These are phyloP conservation scores for Kodamaea sagamina DNA, from an alignment of 805 yeast species.

Conservation along the genomic window DNA sequence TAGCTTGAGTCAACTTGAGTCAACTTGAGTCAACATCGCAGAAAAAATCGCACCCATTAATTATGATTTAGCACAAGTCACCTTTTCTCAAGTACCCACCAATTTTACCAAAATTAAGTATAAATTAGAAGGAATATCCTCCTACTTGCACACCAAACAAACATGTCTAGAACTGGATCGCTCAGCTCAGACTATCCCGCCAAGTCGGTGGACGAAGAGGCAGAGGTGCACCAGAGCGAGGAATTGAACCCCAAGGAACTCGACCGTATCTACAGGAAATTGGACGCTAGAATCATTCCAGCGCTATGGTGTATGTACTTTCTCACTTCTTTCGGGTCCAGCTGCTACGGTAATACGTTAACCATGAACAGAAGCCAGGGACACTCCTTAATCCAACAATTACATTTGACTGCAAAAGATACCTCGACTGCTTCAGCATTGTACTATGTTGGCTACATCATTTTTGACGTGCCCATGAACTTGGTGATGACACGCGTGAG, in stretches of 20 bases:
- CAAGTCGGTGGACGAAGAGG: conserved; percentile 14
- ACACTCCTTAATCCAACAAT: conserved; percentile 59
- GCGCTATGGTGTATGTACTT: conserved; percentile 81
- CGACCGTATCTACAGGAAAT: conserved; percentile 57
- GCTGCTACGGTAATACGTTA: conserved; percentile 74
- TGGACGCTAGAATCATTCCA: conserved; percentile 75
- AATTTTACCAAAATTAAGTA: no score
- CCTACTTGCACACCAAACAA: background rate
- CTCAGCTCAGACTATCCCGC: background rate
- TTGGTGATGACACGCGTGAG: conserved; percentile 78
- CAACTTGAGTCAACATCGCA: conserved; percentile 1
- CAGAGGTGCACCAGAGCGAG: background rate
- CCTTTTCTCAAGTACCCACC: no score
- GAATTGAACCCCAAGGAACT: conserved; percentile 31
- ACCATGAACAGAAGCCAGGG: conserved; percentile 70
- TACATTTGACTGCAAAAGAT: conserved; percentile 56
- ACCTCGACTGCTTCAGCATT: conserved; percentile 76
- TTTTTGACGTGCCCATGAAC: conserved; percentile 89
- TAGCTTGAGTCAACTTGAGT: conserved; percentile 5
- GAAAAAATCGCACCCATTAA: no score
- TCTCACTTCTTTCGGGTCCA: conserved; percentile 74
- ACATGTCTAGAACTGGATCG: conserved; percentile 1
- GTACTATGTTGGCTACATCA: conserved; percentile 78
- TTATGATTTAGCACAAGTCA: no score
- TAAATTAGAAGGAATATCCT: background rate